Percentiles rank a stretch among this genome's conserved stretches.
These are phyloP conservation scores for Austroboletus festivus DNA, from an alignment of 768 basidiomycete genomes.

Conservation along the genomic window DNA sequence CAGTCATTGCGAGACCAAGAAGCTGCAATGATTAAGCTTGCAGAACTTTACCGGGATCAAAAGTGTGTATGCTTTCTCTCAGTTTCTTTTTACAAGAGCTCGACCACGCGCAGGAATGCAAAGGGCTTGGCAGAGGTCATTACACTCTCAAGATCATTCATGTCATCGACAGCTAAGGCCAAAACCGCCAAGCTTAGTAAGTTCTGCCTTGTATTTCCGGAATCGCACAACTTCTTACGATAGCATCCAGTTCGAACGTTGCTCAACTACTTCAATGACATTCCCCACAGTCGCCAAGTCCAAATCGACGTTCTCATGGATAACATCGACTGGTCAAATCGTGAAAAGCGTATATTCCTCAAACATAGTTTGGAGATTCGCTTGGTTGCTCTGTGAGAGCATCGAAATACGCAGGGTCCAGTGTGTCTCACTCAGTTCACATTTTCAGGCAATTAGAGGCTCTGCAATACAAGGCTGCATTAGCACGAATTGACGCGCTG, in stretches of 20 bases:
- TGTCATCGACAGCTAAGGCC: conserved; percentile 93
- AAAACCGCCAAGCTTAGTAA: conserved; percentile 95
- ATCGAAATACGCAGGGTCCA: neutral
- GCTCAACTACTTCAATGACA: conserved; percentile 81
- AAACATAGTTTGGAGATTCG: conserved; percentile 92
- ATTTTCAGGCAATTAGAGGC: conserved; percentile 65
- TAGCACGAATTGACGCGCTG: conserved; percentile 80
- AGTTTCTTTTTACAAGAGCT: neutral
- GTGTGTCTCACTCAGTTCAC: conserved; percentile 4
- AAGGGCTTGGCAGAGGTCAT: conserved; percentile 84
- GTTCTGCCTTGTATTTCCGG: neutral
- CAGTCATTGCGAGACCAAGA: conserved; percentile 78
- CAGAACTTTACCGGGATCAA: conserved; percentile 82
- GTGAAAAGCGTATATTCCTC: conserved; percentile 91
- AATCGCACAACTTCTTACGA: neutral
- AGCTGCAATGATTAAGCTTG: conserved; percentile 78
- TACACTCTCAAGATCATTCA: conserved; percentile 76
- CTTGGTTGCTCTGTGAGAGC: conserved; percentile 65
- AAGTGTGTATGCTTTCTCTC: conserved; percentile 46
- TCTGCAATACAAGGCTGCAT: conserved; percentile 71
- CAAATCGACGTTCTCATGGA: conserved; percentile 88
- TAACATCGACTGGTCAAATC: conserved; percentile 89
- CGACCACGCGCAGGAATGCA: conserved; percentile 59
- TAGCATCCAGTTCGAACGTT: conserved; percentile 75
- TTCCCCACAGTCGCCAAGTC: conserved; percentile 67